Conservation (phyloP, 2,329 filamentous ascomycete genomes). For the Exophiala mesophila region DNA sequence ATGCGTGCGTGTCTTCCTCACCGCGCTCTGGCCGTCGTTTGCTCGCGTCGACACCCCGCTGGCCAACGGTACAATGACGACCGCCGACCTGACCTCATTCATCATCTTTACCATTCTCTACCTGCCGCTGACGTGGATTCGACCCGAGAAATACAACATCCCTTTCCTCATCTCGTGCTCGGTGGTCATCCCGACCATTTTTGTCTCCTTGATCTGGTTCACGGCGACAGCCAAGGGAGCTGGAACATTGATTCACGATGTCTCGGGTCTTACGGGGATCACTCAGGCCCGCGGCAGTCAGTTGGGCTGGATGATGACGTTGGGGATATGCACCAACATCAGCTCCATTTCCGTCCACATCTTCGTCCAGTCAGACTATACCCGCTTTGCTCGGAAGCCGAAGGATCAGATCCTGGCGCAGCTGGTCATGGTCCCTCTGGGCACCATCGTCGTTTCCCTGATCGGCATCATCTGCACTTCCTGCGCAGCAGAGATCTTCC, state of each 20-base stretch:
- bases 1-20: conserved; percentile 12
- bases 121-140: conserved; percentile 39
- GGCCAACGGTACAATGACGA: conserved; percentile 41
- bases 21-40: conserved; percentile 23
- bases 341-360: conserved; percentile 11
- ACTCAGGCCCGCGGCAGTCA: conserved; percentile 14
- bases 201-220: conserved; percentile 16
- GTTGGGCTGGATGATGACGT: conserved; percentile 13
- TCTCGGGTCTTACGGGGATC: conserved; percentile 7
- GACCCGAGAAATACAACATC: conserved; percentile 14
- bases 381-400: conserved; percentile 23
- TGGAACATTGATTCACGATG: conserved; percentile 16
- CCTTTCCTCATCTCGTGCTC: conserved; percentile 12
- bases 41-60: conserved; percentile 28
- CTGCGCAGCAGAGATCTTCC: conserved; percentile 30
- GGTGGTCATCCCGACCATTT: conserved; percentile 13
- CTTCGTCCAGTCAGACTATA: conserved; percentile 19
- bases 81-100: conserved; percentile 39
- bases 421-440: conserved; percentile 31
- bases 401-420: conserved; percentile 15
- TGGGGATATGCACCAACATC: conserved; percentile 17
- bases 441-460: conserved; percentile 33
- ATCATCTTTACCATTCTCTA: conserved; percentile 41
- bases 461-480: conserved; percentile 24
- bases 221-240: conserved; percentile 19